Percentiles rank a stretch among this genome's conserved stretches.
phyloP scores from a whole-genome alignment of 495 filamentous ascomycete genomes.

The Aspergillus mulundensis region DNA sequence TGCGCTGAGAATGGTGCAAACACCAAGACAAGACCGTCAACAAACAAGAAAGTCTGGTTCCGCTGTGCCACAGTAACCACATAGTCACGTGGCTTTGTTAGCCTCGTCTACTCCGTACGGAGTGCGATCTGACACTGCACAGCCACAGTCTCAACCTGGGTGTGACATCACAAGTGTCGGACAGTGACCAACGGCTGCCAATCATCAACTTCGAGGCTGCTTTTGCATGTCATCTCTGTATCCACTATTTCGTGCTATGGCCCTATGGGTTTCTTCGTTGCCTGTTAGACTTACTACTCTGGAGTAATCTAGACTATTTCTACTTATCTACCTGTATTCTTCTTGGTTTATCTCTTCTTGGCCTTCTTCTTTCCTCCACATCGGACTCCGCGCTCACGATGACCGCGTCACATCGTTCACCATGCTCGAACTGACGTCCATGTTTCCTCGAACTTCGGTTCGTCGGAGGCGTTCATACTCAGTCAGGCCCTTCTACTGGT shows the following conservation, averaged over 20 bases:
- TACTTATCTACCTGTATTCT: not conserved
- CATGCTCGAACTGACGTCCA: slow-evolving; percentile 24
- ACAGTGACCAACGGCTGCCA: not conserved
- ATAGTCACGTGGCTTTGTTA: slow-evolving; percentile 2
- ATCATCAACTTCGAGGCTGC: not conserved
- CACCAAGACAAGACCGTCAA: slow-evolving; percentile 4
- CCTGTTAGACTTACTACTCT: not conserved
- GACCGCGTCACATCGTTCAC: slow-evolving; percentile 25
- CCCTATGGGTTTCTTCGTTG: slow-evolving; percentile 6
- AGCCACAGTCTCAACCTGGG: slow-evolving; percentile 2
- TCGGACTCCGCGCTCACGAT: slow-evolving; percentile 20
- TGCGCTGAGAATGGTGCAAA: slow-evolving; percentile 1
- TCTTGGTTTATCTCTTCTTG: not conserved
- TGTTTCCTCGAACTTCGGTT: slow-evolving; percentile 21
- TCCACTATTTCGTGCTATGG: not conserved
- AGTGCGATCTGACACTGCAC: no score
- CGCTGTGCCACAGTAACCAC: slow-evolving; percentile 12
- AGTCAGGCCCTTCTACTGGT: slow-evolving; percentile 34
- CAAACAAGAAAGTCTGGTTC: slow-evolving; percentile 15
- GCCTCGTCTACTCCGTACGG: no score
- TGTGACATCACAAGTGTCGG: slow-evolving; percentile 9
- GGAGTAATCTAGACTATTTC: slow-evolving; percentile 1
- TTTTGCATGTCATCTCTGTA: not conserved
- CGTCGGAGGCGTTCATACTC: slow-evolving; percentile 33
- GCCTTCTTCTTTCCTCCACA: slow-evolving; percentile 3